Evolutionary conservation across 2,329 filamentous ascomycete species (phyloP).

Genomic region (Zymoseptoria pseudotritici): DNA sequence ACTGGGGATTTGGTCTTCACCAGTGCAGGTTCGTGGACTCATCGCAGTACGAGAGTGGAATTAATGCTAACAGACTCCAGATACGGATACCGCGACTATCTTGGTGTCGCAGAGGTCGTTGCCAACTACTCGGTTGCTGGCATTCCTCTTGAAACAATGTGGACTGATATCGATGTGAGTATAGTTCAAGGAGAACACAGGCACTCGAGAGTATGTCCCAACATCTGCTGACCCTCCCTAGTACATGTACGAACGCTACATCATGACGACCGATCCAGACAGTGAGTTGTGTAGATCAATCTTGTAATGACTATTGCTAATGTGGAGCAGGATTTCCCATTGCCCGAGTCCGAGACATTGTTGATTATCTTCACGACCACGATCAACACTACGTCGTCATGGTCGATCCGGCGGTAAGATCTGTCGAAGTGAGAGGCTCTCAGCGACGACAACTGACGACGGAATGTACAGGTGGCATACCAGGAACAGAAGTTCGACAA

Average conservation of each 20-base stretch:
- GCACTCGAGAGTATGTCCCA: neutral
- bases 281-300: neutral
- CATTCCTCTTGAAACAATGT: slow-evolving; percentile 65
- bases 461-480: slow-evolving; percentile 19
- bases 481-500: slow-evolving; percentile 26
- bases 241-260: slow-evolving; percentile 38
- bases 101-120: slow-evolving; percentile 50
- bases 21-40: slow-evolving; percentile 39
- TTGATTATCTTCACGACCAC: slow-evolving; percentile 44
- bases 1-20: slow-evolving; percentile 47
- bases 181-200: neutral
- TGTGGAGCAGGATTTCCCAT: slow-evolving; percentile 66
- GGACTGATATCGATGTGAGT: slow-evolving; percentile 45
- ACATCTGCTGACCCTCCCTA: neutral
- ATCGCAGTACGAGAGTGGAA: slow-evolving; percentile 46
- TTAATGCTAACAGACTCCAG: neutral
- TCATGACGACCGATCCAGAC: slow-evolving; percentile 59
- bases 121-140: slow-evolving; percentile 56
- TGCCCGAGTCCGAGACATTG: slow-evolving; percentile 54
- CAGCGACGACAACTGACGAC: neutral
- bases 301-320: slow-evolving; percentile 48
- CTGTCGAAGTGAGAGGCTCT: neutral
- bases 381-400: slow-evolving; percentile 48
- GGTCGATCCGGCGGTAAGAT: slow-evolving; percentile 60
- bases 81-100: neutral